Percentiles rank a stretch among this genome's conserved stretches.
phyloP scores from a whole-genome alignment of 2,329 filamentous ascomycete genomes.

The Colletotrichum shisoi region DNA sequence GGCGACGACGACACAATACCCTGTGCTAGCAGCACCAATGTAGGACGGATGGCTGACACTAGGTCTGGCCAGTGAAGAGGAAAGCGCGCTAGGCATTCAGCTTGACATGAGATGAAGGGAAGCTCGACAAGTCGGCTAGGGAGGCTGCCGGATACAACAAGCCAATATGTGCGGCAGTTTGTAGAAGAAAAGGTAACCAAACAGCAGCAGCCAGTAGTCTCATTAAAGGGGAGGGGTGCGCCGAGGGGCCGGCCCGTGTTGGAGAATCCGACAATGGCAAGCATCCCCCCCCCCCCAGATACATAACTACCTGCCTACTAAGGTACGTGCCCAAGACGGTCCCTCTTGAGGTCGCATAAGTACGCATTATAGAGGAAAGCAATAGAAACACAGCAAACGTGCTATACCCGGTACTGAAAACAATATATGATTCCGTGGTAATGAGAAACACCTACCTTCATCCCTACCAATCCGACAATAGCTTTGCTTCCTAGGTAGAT shows the following conservation, averaged over 20 bases:
- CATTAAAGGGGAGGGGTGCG: too few species aligned
- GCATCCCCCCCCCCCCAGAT: too few species aligned
- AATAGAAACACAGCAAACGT: too few species aligned
- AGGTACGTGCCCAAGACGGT: too few species aligned
- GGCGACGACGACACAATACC: neutral
- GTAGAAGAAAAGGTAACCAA: constrained; percentile 15
- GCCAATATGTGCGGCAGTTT: neutral
- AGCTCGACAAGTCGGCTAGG: neutral
- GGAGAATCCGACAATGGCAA: too few species aligned
- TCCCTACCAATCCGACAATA: constrained; percentile 4
- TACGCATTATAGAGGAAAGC: too few species aligned
- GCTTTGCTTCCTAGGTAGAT: neutral
- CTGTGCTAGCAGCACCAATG: constrained; percentile 11
- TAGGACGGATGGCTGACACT: constrained; percentile 1
- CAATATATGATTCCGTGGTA: too few species aligned
- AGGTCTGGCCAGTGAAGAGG: neutral
- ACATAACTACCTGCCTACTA: too few species aligned
- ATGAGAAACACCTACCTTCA: too few species aligned
- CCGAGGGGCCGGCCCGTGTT: too few species aligned
- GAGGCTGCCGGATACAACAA: constrained; percentile 12
- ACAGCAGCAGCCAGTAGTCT: neutral
- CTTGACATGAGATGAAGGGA: constrained; percentile 1
- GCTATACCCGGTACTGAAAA: too few species aligned
- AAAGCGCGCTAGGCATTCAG: constrained; percentile 7
- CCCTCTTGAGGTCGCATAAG: too few species aligned